phyloP scores from a whole-genome alignment of 148 eudicot genomes.

The Linanthus parryae region DNA sequence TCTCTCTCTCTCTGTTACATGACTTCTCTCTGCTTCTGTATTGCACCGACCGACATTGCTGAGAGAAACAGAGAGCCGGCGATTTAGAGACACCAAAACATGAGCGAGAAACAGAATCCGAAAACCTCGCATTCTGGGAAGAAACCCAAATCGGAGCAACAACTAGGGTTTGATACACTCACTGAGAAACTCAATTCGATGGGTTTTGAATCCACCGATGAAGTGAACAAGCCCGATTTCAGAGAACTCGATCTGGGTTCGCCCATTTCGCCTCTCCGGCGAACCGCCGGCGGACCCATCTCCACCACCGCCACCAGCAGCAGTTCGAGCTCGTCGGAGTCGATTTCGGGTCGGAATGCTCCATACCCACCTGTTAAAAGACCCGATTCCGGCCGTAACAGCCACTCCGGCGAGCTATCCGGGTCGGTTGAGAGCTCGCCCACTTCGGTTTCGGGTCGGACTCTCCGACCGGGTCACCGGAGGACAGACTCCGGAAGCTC shows the following conservation, averaged over 20 bases:
- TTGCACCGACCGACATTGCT: too few species aligned
- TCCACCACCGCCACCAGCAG: neutral
- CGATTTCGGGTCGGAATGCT: neutral
- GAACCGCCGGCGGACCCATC: neutral
- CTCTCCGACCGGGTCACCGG: slow-evolving; percentile 27
- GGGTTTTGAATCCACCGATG: too few species aligned
- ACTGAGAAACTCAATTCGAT: too few species aligned
- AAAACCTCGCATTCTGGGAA: too few species aligned
- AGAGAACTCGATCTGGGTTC: slow-evolving; percentile 24
- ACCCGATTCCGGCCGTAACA: slow-evolving; percentile 7
- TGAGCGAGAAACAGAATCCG: too few species aligned
- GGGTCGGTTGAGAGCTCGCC: slow-evolving; percentile 40
- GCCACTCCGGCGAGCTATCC: slow-evolving; percentile 23
- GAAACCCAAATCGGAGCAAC: too few species aligned
- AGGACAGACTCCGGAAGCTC: slow-evolving; percentile 27
- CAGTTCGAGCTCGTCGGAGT: neutral
- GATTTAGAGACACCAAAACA: too few species aligned
- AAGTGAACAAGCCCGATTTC: slow-evolving; percentile 29
- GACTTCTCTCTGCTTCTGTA: too few species aligned
- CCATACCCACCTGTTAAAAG: neutral
- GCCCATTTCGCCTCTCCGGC: neutral
- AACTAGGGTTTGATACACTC: too few species aligned
- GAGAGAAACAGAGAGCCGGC: too few species aligned
- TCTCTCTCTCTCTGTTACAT: too few species aligned
- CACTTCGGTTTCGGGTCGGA: slow-evolving; percentile 6